phyloP scores from a whole-genome alignment of 305 asterid genomes.

The Fraxinus sp. region DNA sequence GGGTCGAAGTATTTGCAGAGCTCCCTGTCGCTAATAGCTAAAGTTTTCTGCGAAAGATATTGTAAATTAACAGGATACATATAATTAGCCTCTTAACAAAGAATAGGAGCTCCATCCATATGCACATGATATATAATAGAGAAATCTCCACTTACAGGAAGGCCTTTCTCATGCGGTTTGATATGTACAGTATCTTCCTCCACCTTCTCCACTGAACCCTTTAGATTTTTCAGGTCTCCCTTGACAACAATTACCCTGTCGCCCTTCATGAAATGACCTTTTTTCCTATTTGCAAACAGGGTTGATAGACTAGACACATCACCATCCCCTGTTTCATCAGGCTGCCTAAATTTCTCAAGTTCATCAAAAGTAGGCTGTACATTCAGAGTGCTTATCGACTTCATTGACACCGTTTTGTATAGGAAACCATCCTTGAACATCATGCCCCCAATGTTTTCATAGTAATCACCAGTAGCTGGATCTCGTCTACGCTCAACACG shows the following conservation, averaged over 20 bases:
- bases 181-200: slow-evolving; percentile 94
- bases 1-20: slow-evolving; percentile 95
- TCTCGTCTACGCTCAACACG: slow-evolving; percentile 84
- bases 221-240: slow-evolving; percentile 87
- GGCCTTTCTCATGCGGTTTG: slow-evolving; percentile 75
- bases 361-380: slow-evolving; percentile 93
- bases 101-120: slow-evolving; percentile 6
- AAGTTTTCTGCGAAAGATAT: slow-evolving; percentile 52
- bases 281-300: slow-evolving; percentile 78
- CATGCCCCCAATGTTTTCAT: slow-evolving; percentile 84
- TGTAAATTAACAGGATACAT: slow-evolving; percentile 20
- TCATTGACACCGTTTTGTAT: slow-evolving; percentile 73
- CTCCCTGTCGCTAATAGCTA: slow-evolving; percentile 72
- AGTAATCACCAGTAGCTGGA: slow-evolving; percentile 75
- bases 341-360: slow-evolving; percentile 87
- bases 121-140: slow-evolving; percentile 5
- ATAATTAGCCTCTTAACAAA: slow-evolving; percentile 3
- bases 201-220: slow-evolving; percentile 91
- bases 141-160: slow-evolving; percentile 52
- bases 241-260: slow-evolving; percentile 85
- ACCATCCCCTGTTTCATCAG: slow-evolving; percentile 76
- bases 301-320: slow-evolving; percentile 78
- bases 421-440: slow-evolving; percentile 93
- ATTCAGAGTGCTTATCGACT: slow-evolving; percentile 74
- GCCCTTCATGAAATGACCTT: slow-evolving; percentile 92